Base-by-base conservation (phyloP, 2,329 filamentous ascomycete genomes). In the Lecanosticta acicola region DNA sequence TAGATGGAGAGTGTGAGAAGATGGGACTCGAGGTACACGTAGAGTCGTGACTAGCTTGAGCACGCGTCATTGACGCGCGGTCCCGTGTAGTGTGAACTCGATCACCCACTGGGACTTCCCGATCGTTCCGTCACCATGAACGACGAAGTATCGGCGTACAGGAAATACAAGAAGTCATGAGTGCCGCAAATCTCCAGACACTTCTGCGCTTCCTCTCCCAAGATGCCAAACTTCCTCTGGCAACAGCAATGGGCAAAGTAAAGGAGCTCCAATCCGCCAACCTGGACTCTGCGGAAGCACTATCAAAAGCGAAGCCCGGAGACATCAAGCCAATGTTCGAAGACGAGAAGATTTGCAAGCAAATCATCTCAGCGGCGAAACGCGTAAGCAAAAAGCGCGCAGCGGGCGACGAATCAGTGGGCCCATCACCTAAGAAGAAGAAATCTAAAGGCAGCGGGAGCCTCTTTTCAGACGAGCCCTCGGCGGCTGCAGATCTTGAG, bases 401-500 rank as follows among this genome's bases (percentile, higher is more conserved):
- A 38, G 63, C 71, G 3, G 59, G 67, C 16, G 54, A 51, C 35
- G 46, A 57, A 26, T 35, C 56, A n/a, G 13, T 55, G 13, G 36
- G 32, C 3, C 14, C 50, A 13, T 62, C 70, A 2, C 60, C 66
- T 18, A 56, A 59, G 26, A 73, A 73, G 58, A 69, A 64, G 50
- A 67, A 62, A 48, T 64, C 58, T 51, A 51, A 48, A 20, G 43
- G 50, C 16, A 52, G 56, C 9, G 32, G 67, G 55, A 52, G 55
- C 55, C 50, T 59, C 8, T 59, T 57, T 18, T 50, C 56, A 0
- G 63, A 61, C 16, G 62, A 21, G 59, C 62, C 21, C 18, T 45
- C 39, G 4, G 45, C 61, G 32, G 75, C 81, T 0, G 73, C 76
- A 11, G 77, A 83, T 40, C 68, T 84, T 1, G 85, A 89, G 62